Percentiles rank a stretch among this genome's conserved stretches.
These are phyloP conservation scores for Sarcomyxa edulis DNA, from an alignment of 768 basidiomycete genomes.

Conservation along the genomic window DNA sequence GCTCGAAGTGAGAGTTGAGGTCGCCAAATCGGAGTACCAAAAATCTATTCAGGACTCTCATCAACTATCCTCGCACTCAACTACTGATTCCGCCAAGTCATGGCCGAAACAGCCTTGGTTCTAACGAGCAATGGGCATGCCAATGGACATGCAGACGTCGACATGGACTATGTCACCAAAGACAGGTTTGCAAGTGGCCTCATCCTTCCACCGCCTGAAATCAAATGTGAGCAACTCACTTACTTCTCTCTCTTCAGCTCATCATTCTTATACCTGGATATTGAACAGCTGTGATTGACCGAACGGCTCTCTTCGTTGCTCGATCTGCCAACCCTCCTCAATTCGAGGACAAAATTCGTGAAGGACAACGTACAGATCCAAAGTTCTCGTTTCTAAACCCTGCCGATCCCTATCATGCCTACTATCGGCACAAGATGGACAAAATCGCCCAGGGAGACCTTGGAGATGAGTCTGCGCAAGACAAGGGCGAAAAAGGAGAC, in stretches of 20 bases:
- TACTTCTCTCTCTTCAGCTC: slow-evolving; percentile 10
- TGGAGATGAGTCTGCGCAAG: slow-evolving; percentile 50
- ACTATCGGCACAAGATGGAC: slow-evolving; percentile 91
- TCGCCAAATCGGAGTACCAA: too few relatives aligned
- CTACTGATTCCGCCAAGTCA: too few relatives aligned
- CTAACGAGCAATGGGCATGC: slow-evolving; percentile 17
- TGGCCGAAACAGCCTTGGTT: not conserved
- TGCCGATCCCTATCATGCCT: slow-evolving; percentile 96
- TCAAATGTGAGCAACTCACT: slow-evolving; percentile 68
- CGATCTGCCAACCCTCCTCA: slow-evolving; percentile 89
- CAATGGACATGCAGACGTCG: slow-evolving; percentile 40
- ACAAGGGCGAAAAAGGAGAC: slow-evolving; percentile 38
- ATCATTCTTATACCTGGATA: too few relatives aligned
- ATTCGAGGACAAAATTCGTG: slow-evolving; percentile 96
- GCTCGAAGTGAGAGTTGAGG: slow-evolving; percentile 10
- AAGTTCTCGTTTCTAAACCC: slow-evolving; percentile 99
- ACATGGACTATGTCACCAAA: slow-evolving; percentile 29
- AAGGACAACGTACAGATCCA: slow-evolving; percentile 92
- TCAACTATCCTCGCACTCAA: too few relatives aligned
- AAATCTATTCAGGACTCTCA: too few relatives aligned
- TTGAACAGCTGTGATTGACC: slow-evolving; percentile 89
- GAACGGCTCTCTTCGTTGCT: slow-evolving; percentile 87
- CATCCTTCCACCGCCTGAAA: slow-evolving; percentile 94
- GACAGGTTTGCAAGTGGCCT: slow-evolving; percentile 73
- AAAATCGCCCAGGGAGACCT: slow-evolving; percentile 72